These are phyloP conservation scores for Zygosaccharomyces kombuchaensis DNA, from an alignment of 805 yeast species.

Conservation along the genomic window DNA sequence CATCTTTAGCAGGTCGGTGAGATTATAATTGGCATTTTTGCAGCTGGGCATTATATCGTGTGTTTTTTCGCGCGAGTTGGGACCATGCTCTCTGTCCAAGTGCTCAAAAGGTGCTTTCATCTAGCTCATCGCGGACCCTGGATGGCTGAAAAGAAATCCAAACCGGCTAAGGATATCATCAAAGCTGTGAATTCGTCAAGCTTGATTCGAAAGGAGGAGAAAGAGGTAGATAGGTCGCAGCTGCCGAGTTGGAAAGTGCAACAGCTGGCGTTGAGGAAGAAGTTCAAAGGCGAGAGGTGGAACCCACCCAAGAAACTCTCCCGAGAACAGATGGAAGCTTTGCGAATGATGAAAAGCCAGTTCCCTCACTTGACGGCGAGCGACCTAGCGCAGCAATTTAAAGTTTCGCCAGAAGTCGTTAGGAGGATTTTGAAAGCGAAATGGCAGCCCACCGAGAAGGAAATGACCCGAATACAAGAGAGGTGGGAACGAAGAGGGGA, in stretches of 20 bases:
- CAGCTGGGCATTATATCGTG: not conserved
- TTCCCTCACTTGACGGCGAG: conserved; percentile 57
- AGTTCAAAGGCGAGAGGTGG: conserved; percentile 59
- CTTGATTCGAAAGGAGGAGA: conserved; percentile 11
- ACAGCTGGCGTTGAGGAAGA: conserved; percentile 56
- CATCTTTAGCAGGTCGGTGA: not conserved
- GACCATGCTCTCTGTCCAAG: not conserved
- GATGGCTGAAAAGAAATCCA: conserved; percentile 7
- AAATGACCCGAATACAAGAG: conserved; percentile 37
- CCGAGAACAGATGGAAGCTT: conserved; percentile 62
- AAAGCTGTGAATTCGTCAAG: conserved; percentile 19
- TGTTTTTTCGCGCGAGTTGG: not conserved
- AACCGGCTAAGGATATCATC: conserved; percentile 19
- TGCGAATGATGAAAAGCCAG: conserved; percentile 50
- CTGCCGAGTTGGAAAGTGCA: conserved; percentile 71
- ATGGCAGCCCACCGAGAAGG: conserved; percentile 69
- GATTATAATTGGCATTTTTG: not conserved
- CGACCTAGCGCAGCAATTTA: conserved; percentile 59
- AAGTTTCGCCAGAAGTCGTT: conserved; percentile 76
- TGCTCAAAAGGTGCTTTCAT: conserved; percentile 9
- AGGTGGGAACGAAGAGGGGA: conserved; percentile 54
- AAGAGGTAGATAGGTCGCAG: conserved; percentile 17
- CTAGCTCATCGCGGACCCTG: conserved; percentile 4
- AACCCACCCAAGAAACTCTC: conserved; percentile 63
- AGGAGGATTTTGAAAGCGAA: conserved; percentile 71